phyloP scores from a whole-genome alignment of 1,284 basidiomycete species.

The Ustilago bromivora region DNA sequence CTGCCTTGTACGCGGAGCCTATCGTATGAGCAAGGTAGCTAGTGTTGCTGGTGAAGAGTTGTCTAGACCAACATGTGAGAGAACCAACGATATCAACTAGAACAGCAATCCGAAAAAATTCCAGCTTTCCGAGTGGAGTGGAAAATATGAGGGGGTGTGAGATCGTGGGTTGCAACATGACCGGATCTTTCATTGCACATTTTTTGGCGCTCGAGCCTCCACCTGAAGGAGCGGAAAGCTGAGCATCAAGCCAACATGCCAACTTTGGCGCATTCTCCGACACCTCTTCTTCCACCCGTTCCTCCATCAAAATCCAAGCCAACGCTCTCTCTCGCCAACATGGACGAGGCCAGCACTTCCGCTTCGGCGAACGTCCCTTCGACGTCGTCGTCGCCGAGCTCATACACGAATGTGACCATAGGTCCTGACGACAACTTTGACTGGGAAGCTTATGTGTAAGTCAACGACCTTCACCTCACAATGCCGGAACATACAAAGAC shows the following conservation, averaged over 20 bases:
- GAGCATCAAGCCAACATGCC: constrained; percentile 7
- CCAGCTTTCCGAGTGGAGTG: constrained; percentile 18
- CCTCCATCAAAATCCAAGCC: not conserved
- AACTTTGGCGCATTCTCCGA: not conserved
- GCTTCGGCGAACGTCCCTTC: constrained; percentile 1
- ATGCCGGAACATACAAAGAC: not conserved
- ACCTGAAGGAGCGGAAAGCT: constrained; percentile 15
- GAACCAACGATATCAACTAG: constrained; percentile 5
- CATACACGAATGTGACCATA: constrained; percentile 22
- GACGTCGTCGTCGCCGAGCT: constrained; percentile 5
- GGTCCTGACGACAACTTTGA: constrained; percentile 51
- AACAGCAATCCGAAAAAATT: constrained; percentile 13
- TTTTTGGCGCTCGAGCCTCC: constrained; percentile 36
- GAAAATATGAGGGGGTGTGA: constrained; percentile 7
- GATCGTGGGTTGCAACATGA: not conserved
- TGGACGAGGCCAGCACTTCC: constrained; percentile 18
- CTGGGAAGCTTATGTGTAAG: constrained; percentile 57
- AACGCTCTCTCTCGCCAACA: not conserved
- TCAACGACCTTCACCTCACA: not conserved
- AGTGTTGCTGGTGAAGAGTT: not conserved
- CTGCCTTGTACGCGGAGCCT: not conserved
- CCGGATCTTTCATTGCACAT: not conserved
- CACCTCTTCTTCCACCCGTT: constrained; percentile 1
- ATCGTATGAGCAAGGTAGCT: not conserved
- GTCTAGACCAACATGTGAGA: not conserved